Evolutionary conservation across 2,329 filamentous ascomycete genomes (phyloP), one percentile per base, ranked within the genome.

Genomic region (Phaeosphaeriaceae sp.): DNA sequence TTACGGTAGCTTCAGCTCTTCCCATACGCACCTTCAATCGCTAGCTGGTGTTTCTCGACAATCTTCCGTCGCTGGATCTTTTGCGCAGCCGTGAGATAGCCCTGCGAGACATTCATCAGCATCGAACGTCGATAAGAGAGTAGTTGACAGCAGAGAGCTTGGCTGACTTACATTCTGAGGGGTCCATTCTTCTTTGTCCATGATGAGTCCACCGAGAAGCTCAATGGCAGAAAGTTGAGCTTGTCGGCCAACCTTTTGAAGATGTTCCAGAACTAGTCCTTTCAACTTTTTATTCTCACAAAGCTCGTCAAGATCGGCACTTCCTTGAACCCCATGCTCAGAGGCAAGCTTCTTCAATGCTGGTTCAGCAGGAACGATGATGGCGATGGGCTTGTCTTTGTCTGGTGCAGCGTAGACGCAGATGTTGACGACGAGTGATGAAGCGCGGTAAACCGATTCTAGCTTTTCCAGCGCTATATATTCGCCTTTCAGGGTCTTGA

Each of bases 391-490:
- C 68, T 90, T 90, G 54, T 84, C 81, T 73, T 90, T 84, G 60
- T 88, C 83, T 58, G 83, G 76, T 50, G 90, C 88, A 35, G 90
- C 92, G 68, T 94, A 89, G 34, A 96, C 83, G 80, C 94, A 94
- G 70, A 97, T 86, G 76, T 96, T 96, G 51, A 84, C 83, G 16
- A 96, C 90, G 8, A 88, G 83, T n/a, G 85, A 82, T 8, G 83
- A 84, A 37, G 90, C 87, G 54, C 92, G 87, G 78, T 97, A 97
- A 46, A 96, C 82, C 2, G 92, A 89, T 78, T 97, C 93, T 51
- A 97, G 86, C 80, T 88, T 97, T 79, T 97, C 93, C 3, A 99
- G 83, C 18, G 93, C 94, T 72, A 97, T 95, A 76, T 97, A 97
- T 80, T 97, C 93, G 62, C 93, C 93, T 52, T 92, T 92, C 58